phyloP scores from a whole-genome alignment of 805 yeast species.

The Jamesozyma lodderae region DNA sequence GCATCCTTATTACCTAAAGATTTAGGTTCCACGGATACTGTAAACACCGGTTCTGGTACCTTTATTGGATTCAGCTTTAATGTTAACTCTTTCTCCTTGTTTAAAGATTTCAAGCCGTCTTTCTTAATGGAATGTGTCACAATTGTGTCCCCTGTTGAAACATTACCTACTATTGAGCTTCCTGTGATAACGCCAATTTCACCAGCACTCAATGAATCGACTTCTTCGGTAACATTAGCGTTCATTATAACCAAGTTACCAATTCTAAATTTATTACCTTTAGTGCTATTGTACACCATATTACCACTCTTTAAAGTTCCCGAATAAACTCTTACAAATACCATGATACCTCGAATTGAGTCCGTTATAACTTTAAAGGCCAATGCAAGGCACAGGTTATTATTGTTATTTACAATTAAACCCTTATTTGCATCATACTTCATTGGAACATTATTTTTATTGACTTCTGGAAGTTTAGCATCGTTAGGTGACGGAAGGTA shows the following conservation, averaged over 20 bases:
- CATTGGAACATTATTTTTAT: conserved; percentile 23
- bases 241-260: conserved; percentile 73
- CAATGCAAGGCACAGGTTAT: conserved; percentile 61
- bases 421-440: conserved; percentile 38
- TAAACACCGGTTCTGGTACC: conserved; percentile 89
- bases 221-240: conserved; percentile 77
- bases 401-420: conserved; percentile 44
- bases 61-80: conserved; percentile 62
- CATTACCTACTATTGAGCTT: conserved; percentile 39
- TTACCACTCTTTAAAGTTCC: conserved; percentile 62
- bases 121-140: conserved; percentile 50
- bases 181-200: conserved; percentile 69
- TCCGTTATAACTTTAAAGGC: conserved; percentile 91
- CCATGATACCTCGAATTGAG: conserved; percentile 71
- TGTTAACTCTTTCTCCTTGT: conserved; percentile 30
- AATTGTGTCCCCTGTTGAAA: conserved; percentile 87
- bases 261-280: conserved; percentile 55
- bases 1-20: conserved; percentile 72
- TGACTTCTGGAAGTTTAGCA: conserved; percentile 46
- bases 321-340: conserved; percentile 76
- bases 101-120: conserved; percentile 39
- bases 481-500: conserved; percentile 81
- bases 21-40: conserved; percentile 72
- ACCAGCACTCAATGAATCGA: conserved; percentile 55
- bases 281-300: conserved; percentile 57